Evolutionary conservation across 2,329 filamentous ascomycete genomes (phyloP).

Genomic region (Pyrenophora tritici-repentis): DNA sequence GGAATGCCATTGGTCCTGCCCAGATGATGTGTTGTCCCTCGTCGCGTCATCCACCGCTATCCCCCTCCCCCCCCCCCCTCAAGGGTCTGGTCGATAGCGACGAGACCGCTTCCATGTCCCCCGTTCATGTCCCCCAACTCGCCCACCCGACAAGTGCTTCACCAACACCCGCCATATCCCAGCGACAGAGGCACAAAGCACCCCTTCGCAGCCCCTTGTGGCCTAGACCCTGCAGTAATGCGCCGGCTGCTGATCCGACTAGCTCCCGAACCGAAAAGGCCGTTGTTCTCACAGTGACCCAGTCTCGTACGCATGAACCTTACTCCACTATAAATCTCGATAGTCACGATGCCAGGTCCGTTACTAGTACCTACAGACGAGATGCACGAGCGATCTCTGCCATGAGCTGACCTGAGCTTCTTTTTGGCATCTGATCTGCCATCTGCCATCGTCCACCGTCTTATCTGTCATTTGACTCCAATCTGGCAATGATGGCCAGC

Average conservation of each 20-base stretch:
- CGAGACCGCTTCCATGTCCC: conserved; percentile 1
- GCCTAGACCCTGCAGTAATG: conserved; percentile 15
- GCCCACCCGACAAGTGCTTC: no score
- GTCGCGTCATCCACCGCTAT: conserved; percentile 31
- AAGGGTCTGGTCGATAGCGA: neutral
- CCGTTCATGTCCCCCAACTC: no score
- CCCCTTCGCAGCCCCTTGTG: conserved; percentile 2
- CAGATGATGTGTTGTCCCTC: conserved; percentile 30
- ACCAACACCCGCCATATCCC: conserved; percentile 3
- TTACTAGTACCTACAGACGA: neutral
- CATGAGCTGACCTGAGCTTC: no score
- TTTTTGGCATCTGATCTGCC: neutral
- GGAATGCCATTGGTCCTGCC: conserved; percentile 19
- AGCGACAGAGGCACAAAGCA: conserved; percentile 2
- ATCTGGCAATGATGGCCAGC: neutral
- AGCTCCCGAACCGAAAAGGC: conserved; percentile 12
- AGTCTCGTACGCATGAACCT: conserved; percentile 17
- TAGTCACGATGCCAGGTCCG: conserved; percentile 2
- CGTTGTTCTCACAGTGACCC: neutral
- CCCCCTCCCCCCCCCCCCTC: neutral
- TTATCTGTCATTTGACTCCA: neutral
- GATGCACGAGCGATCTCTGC: neutral
- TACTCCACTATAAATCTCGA: conserved; percentile 9
- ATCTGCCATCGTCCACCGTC: neutral
- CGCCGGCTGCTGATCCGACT: conserved; percentile 14